Base-by-base conservation (phyloP, 768 basidiomycete genomes). In the Tylopilus sp. region DNA sequence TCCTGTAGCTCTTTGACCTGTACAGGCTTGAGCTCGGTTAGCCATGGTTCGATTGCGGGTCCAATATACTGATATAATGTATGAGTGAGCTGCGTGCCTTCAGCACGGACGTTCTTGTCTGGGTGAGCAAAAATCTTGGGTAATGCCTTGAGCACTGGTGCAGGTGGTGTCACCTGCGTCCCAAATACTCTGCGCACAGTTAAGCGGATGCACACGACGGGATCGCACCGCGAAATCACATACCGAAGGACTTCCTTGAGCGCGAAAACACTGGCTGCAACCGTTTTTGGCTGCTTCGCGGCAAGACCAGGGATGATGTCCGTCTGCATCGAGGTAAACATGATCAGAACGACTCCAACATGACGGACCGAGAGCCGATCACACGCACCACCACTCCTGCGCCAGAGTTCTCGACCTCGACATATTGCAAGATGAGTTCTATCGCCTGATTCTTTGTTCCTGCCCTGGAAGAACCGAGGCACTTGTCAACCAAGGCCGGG, bases 1-100 rank as follows among this genome's bases (percentile, higher is more conserved):
- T 98, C 95, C 61, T 91, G 91, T 60, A 99, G 68, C 60, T 99
- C 97, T 67, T 97, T 94, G 39, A 95, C 83, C 69, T 98, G 97
- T 4, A 99, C 93, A 2, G 95, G 93, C 66, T 99, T 99, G 54
- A 99, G 78, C 53, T 98, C 95, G 20, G 80, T 73, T 20, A 99
- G 73, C 75, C 84, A 91, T 42, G 91, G 80, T 48, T 93, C 86
- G 53, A 99, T 86, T 1, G 83, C 85, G 47, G 82, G 61, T 56
- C 91, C 95, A 48, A 98, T 83, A 66, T 84, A 93, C 52, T 89
- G 86, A 74, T 98, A 95, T 7, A 98, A 70, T 0, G 74, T 72
- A 60, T 87, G 84, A 0, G 83, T 77, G 18, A 99, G 82, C 25
- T 78, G 74, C 0, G 82, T 82, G 30, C 95, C 97, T 71, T 99